Percentiles rank a stretch among this genome's conserved stretches.
These are phyloP conservation scores for Hypoxylon cercidicola DNA, from an alignment of 495 filamentous ascomycete species.

Conservation along the genomic window DNA sequence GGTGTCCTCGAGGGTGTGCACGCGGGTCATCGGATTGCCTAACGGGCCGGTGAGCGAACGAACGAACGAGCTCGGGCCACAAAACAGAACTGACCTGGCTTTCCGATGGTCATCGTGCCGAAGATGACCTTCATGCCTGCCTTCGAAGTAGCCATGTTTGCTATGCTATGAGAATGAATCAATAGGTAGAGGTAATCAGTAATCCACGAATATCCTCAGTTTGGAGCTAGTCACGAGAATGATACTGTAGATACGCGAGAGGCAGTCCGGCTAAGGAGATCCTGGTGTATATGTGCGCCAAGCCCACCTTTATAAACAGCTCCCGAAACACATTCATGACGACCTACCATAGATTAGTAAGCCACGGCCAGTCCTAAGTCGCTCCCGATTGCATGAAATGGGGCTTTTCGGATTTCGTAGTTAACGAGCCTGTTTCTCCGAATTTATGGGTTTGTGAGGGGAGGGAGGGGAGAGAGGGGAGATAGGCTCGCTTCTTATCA, in stretches of 20 bases:
- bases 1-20: not conserved
- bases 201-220: slow-evolving; percentile 1
- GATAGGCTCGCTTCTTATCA: too few species aligned
- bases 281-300: not conserved
- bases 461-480: too few species aligned
- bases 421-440: not conserved
- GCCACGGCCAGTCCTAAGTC: not conserved
- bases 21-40: not conserved
- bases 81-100: slow-evolving; percentile 1
- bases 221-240: too few species aligned
- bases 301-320: not conserved
- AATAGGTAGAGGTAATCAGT: too few species aligned
- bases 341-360: not conserved
- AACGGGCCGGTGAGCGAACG: not conserved
- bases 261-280: not conserved
- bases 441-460: too few species aligned
- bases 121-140: slow-evolving; percentile 1
- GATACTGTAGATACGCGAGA: not conserved
- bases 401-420: not conserved
- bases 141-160: not conserved
- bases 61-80: not conserved
- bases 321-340: not conserved
- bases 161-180: not conserved
- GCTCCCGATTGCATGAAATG: not conserved
- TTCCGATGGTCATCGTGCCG: not conserved